A percentile compares a stretch with the other conserved stretches of the same genome.
Evolutionary conservation across 176 grass and related monocot species (phyloP).

Genomic region (Alloteropsis semialata): DNA sequence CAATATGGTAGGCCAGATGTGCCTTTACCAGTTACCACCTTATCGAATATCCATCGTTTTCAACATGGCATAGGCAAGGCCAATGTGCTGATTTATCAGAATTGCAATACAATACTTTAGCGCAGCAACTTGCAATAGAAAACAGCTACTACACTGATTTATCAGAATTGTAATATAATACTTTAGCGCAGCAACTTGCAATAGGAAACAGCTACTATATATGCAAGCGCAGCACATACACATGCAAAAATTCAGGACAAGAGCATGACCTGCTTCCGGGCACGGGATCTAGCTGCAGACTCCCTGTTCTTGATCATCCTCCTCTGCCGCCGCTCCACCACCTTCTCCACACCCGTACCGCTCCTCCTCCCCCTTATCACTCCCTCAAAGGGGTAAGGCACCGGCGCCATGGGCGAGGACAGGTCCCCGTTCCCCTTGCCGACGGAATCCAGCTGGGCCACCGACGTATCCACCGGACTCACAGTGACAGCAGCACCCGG

Average conservation of each 20-base stretch:
- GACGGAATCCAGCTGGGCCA: constrained; percentile 41
- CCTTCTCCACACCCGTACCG: constrained; percentile 57
- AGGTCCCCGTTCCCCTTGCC: constrained; percentile 53
- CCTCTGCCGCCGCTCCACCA: constrained; percentile 73
- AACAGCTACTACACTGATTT: not conserved
- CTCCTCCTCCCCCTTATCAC: constrained; percentile 50
- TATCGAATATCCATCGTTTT: not conserved
- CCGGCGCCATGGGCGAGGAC: constrained; percentile 44
- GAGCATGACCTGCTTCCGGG: constrained; percentile 64
- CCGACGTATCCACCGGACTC: constrained; percentile 17
- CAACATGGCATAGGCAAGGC: not conserved
- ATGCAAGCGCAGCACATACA: not conserved
- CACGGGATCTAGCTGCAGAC: constrained; percentile 68
- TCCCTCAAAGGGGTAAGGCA: constrained; percentile 49
- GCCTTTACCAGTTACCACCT: not conserved
- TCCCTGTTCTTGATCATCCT: constrained; percentile 95
- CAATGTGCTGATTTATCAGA: not conserved
- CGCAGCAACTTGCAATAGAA: not conserved
- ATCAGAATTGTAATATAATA: not conserved
- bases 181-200: constrained; percentile 10
- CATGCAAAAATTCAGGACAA: constrained; percentile 27
- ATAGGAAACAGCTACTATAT: not conserved
- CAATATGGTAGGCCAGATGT: not conserved
- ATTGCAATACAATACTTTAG: not conserved
- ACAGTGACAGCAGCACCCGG: constrained; percentile 2